These are phyloP conservation scores for Aspergillus sojae DNA, from an alignment of 2,329 filamentous ascomycete genomes.

Conservation along the genomic window DNA sequence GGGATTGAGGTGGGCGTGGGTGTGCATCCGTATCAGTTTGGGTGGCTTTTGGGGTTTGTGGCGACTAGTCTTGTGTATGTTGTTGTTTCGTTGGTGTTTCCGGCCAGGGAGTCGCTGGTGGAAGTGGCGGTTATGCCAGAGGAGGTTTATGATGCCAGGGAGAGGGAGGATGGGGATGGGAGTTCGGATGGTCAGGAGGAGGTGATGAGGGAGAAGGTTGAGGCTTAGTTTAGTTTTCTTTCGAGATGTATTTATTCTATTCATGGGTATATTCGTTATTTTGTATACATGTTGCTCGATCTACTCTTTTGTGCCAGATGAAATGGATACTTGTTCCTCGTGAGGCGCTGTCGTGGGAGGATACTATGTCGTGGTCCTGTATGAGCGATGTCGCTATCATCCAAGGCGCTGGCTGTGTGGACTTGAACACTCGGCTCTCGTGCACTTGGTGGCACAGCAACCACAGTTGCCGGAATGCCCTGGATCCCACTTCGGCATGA, in stretches of 20 bases:
- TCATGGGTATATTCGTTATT: background rate
- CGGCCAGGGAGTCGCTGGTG: slow-evolving; percentile 55
- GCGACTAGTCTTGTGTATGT: slow-evolving; percentile 60
- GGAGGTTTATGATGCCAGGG: slow-evolving; percentile 32
- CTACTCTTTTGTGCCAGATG: background rate
- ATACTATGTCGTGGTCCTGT: background rate
- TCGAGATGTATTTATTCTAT: background rate
- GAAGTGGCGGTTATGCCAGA: slow-evolving; percentile 38
- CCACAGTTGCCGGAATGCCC: background rate
- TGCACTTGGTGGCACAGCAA: background rate
- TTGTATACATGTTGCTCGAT: background rate
- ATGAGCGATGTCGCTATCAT: background rate
- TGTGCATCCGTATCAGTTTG: slow-evolving; percentile 62
- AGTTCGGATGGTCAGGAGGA: background rate
- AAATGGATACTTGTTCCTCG: background rate
- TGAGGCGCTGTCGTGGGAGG: background rate
- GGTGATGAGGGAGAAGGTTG: background rate
- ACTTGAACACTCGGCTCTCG: background rate
- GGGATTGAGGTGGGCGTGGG: slow-evolving; percentile 49
- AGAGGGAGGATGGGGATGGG: background rate
- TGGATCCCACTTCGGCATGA: background rate
- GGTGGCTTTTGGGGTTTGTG: slow-evolving; percentile 67
- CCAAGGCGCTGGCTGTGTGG: background rate
- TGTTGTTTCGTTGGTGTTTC: slow-evolving; percentile 51
- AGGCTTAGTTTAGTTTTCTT: background rate